These are phyloP conservation scores for Leptomonas pyrrhocoris DNA, from an alignment of 208 protist species.

Conservation along the genomic window DNA sequence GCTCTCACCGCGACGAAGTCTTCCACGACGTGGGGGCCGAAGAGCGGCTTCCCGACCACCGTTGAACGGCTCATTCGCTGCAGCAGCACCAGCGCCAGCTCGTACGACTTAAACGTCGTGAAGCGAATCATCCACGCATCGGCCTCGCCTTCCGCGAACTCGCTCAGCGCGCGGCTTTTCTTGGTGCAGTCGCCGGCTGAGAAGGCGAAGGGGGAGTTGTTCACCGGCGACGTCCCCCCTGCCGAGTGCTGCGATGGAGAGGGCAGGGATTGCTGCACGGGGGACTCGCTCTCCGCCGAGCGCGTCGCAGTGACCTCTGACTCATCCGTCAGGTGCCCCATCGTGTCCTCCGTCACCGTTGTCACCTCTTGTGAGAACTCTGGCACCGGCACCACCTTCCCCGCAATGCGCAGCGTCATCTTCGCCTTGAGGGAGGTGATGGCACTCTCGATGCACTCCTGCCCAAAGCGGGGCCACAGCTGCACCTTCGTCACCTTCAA, in stretches of 20 bases:
- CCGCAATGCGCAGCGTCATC: slow-evolving; percentile 3
- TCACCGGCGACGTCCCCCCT: too few species aligned
- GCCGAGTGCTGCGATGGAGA: neutral
- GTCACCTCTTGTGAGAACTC: neutral
- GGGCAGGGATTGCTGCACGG: too few species aligned
- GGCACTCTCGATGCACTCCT: neutral
- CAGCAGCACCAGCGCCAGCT: slow-evolving; percentile 16
- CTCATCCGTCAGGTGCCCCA: neutral
- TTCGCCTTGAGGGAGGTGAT: slow-evolving; percentile 17
- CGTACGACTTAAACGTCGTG: slow-evolving; percentile 8
- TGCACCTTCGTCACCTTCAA: slow-evolving; percentile 2
- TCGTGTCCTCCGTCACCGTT: neutral
- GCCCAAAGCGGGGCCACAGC: slow-evolving; percentile 14
- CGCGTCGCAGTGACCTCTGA: too few species aligned
- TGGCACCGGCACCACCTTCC: neutral
- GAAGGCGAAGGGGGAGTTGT: neutral
- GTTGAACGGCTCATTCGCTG: neutral
- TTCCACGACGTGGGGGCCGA: neutral
- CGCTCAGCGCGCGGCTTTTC: neutral
- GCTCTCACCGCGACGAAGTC: neutral
- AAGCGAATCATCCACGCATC: slow-evolving; percentile 6
- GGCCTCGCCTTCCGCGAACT: neutral
- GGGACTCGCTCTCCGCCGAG: too few species aligned
- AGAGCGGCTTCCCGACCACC: neutral
- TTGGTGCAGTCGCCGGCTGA: neutral